A percentile compares a stretch with the other conserved stretches of the same genome.
These are phyloP conservation scores for Fusarium ramigenum DNA, from an alignment of 2,329 filamentous ascomycete species.

Conservation along the genomic window DNA sequence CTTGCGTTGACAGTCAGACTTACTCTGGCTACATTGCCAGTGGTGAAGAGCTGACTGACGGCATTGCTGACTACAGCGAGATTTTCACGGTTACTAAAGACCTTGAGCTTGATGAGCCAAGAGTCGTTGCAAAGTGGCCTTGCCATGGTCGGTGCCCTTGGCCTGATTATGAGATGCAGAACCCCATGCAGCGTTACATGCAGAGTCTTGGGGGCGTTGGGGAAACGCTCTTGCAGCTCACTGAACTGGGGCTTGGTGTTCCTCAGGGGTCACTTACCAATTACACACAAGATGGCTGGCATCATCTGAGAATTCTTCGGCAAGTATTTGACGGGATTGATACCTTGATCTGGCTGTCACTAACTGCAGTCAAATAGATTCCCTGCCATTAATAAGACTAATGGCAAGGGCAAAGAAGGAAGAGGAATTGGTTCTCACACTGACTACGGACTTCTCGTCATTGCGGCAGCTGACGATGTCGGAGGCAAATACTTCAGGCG, in stretches of 20 bases:
- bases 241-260: slow-evolving; percentile 56
- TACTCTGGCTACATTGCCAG: slow-evolving; percentile 61
- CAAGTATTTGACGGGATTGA: slow-evolving; percentile 9
- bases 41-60: slow-evolving; percentile 59
- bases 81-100: slow-evolving; percentile 64
- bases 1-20: slow-evolving; percentile 55
- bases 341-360: rapidly evolving
- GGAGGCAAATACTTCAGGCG: slow-evolving; percentile 48
- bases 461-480: slow-evolving; percentile 60
- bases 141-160: slow-evolving; percentile 61
- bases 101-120: slow-evolving; percentile 49
- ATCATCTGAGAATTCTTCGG: slow-evolving; percentile 60
- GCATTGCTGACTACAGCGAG: slow-evolving; percentile 61
- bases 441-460: slow-evolving; percentile 62
- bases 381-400: slow-evolving; percentile 47
- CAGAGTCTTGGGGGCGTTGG: slow-evolving; percentile 52
- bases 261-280: slow-evolving; percentile 52
- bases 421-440: slow-evolving; percentile 63
- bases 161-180: slow-evolving; percentile 54
- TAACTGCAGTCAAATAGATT: slow-evolving; percentile 29
- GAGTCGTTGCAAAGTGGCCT: slow-evolving; percentile 56
- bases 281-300: slow-evolving; percentile 60
- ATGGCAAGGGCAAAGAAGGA: slow-evolving; percentile 59
- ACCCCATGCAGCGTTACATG: slow-evolving; percentile 53
- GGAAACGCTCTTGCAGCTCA: slow-evolving; percentile 56